Evolutionary conservation across 768 basidiomycete genomes (phyloP).

Genomic region (Crepidotus variabilis): DNA sequence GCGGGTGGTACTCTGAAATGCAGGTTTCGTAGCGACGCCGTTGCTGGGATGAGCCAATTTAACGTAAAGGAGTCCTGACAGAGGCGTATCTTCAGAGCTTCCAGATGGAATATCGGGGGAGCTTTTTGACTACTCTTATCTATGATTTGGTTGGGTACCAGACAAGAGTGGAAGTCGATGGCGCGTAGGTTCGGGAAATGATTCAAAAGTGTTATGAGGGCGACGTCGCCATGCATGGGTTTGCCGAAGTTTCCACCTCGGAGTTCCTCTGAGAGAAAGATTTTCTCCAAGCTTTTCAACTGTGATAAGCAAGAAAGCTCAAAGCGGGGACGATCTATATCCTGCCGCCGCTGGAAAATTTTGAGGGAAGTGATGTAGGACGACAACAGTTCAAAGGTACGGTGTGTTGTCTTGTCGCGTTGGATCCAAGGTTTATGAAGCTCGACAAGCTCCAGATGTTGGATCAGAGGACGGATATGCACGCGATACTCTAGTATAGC

Average conservation of each 20-base stretch:
- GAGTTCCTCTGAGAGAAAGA: slow-evolving; percentile 3
- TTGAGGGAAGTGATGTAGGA: slow-evolving; percentile 9
- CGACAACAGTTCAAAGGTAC: slow-evolving; percentile 5
- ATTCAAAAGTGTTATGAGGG: slow-evolving; percentile 11
- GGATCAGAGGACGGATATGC: slow-evolving; percentile 8
- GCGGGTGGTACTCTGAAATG: not conserved
- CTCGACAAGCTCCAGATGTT: slow-evolving; percentile 6
- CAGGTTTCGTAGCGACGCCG: not conserved
- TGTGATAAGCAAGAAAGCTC: slow-evolving; percentile 3
- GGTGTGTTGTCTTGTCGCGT: slow-evolving; percentile 1
- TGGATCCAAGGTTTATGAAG: slow-evolving; percentile 13
- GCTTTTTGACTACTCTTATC: not conserved
- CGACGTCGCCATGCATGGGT: not conserved
- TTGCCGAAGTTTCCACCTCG: not conserved
- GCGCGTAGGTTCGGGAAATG: slow-evolving; percentile 10
- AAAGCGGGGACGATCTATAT: slow-evolving; percentile 3
- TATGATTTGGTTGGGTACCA: not conserved
- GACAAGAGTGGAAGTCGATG: slow-evolving; percentile 8
- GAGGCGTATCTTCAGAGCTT: not conserved
- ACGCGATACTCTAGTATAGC: too few species aligned
- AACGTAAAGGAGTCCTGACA: not conserved
- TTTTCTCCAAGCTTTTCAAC: slow-evolving; percentile 7
- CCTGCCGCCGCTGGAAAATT: slow-evolving; percentile 3
- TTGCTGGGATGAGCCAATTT: slow-evolving; percentile 3
- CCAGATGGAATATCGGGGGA: not conserved